A percentile compares a stretch with the other conserved stretches of the same genome.
Evolutionary conservation across 441 rosid species (phyloP).

Genomic region (Populus hybrid): DNA sequence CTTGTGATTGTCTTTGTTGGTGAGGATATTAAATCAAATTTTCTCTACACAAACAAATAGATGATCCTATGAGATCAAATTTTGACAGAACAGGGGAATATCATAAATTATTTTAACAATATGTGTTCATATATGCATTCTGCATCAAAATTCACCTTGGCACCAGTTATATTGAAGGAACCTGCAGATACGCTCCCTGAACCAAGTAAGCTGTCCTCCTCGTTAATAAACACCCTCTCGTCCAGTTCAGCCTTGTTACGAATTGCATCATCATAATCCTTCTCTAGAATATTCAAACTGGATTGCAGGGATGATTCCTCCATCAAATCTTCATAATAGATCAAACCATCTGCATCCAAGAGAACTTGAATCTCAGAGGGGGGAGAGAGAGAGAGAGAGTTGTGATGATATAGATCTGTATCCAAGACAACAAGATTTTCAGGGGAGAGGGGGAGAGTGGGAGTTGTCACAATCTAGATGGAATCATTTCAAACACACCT

Average conservation of each 20-base stretch:
- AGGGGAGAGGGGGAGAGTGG: background rate
- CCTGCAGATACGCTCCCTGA: slow-evolving; percentile 84
- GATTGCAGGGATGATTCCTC: slow-evolving; percentile 65
- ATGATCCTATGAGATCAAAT: background rate
- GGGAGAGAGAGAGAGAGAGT: background rate
- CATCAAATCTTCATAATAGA: slow-evolving; percentile 79
- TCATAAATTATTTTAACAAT: background rate
- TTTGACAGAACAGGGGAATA: background rate
- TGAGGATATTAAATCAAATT: slow-evolving; percentile 68
- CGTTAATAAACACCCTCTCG: slow-evolving; percentile 80
- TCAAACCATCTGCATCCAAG: slow-evolving; percentile 67
- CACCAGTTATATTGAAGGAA: slow-evolving; percentile 48
- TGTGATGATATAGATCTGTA: background rate
- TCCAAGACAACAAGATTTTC: background rate
- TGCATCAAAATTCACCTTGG: slow-evolving; percentile 47
- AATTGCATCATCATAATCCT: slow-evolving; percentile 65
- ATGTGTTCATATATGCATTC: background rate
- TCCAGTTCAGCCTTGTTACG: slow-evolving; percentile 69
- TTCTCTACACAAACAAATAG: slow-evolving; percentile 46
- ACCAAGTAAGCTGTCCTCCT: slow-evolving; percentile 78
- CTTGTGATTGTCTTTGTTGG: slow-evolving; percentile 74
- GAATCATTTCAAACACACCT: slow-evolving; percentile 38
- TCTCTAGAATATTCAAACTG: slow-evolving; percentile 63
- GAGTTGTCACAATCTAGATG: background rate
- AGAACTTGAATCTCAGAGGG: background rate